These are phyloP conservation scores for Aureobasidium namibiae DNA, from an alignment of 2,329 filamentous ascomycete genomes.

Conservation along the genomic window DNA sequence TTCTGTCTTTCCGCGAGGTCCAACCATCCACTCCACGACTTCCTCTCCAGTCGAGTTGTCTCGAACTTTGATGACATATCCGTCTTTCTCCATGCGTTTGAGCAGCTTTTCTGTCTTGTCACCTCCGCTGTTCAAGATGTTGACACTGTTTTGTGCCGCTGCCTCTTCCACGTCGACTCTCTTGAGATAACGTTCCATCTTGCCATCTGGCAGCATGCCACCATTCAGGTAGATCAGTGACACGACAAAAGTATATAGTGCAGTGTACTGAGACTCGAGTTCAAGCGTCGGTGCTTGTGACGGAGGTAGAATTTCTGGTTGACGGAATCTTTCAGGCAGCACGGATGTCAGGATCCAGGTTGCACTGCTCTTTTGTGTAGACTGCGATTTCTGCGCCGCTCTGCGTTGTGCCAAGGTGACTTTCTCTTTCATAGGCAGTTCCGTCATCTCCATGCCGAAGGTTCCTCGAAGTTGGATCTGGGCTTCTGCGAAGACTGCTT, in stretches of 20 bases:
- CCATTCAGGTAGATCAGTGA: conserved; percentile 65
- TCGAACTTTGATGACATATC: conserved; percentile 68
- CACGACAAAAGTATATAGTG: conserved; percentile 72
- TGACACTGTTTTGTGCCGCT: conserved; percentile 18
- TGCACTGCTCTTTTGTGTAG: conserved; percentile 14
- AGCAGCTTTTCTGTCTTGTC: conserved; percentile 70
- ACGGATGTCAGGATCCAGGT: conserved; percentile 67
- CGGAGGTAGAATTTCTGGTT: conserved; percentile 57
- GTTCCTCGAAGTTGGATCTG: conserved; percentile 61
- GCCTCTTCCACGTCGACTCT: conserved; percentile 69
- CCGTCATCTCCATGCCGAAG: conserved; percentile 90
- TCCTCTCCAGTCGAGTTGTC: conserved; percentile 67
- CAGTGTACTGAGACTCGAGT: conserved; percentile 71
- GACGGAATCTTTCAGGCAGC: conserved; percentile 59
- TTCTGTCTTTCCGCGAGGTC: conserved; percentile 77
- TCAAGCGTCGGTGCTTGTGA: conserved; percentile 56
- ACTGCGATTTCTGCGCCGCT: conserved; percentile 49
- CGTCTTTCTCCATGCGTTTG: conserved; percentile 67
- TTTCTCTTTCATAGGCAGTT: conserved; percentile 75
- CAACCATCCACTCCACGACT: conserved; percentile 71
- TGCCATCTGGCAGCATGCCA: conserved; percentile 66
- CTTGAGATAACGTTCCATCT: conserved; percentile 65
- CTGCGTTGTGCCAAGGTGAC: conserved; percentile 71
- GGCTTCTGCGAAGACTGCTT: conserved; percentile 64
- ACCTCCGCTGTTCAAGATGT: conserved; percentile 2